Evolutionary conservation across 192 early-diverging fungal species (phyloP), one percentile per base, ranked within the genome.

Genomic region (Allomyces macrogynus): DNA sequence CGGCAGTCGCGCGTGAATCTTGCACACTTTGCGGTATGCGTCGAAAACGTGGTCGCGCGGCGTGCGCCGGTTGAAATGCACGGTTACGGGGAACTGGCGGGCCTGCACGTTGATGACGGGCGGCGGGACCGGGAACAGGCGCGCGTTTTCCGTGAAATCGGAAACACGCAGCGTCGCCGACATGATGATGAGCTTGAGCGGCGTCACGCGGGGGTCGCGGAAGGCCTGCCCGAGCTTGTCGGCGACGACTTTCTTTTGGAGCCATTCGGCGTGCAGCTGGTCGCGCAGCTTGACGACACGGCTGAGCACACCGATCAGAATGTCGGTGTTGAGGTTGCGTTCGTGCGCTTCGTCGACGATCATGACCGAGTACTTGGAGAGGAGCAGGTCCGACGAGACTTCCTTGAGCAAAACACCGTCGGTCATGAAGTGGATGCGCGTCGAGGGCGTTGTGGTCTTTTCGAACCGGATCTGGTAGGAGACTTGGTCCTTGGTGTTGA

Each of bases 311-410:
- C 97, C 97, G 68, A 99, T 92, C 24, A 99, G 72, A 23, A 99
- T 93, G 71, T 99, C 97, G 0, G 95, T 98, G 69, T 95, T 95
- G 65, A 97, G 77, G 60, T 89, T 95, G 64, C 97, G 81, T 74
- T 97, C 97, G 79, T 99, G 97, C 7, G 97, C 95, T 73, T 99
- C 97, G 72, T 99, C 97, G 44, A 95, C 89, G 62, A 99, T 95
- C 26, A 99, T 87, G 25, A 83, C 88, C 2, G 93, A 95, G 71
- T 99, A 99, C 70, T 89, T 84, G 32, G 83, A 80, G n/a, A 99
- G 72, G 23, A 97, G 75, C 60, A 97, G 74, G 69, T 97, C 96
- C 40, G 72, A 74, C 20, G 86, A 78, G 57, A 99, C 78, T 73
- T 99, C 97, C 43, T 95, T 85, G 60, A 99, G 80, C 64, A 99